Evolutionary conservation across 2,329 filamentous ascomycete species (phyloP).

Genomic region (Monilinia laxa): DNA sequence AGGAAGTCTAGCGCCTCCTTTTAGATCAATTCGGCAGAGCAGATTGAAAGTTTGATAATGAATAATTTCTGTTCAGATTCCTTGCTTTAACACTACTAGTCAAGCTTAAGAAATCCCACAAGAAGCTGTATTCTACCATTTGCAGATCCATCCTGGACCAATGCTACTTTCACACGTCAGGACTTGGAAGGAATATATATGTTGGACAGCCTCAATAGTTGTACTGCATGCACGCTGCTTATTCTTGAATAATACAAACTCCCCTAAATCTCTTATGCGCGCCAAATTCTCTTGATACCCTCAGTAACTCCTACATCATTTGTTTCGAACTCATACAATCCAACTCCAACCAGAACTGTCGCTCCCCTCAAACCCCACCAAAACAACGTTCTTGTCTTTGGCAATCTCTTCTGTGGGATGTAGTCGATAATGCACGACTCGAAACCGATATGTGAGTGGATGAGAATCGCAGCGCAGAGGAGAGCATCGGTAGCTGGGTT

Average conservation of each 20-base stretch:
- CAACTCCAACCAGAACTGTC: slow-evolving; percentile 79
- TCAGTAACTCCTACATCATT: slow-evolving; percentile 95
- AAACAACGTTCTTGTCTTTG: slow-evolving; percentile 63
- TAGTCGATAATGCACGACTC: slow-evolving; percentile 91
- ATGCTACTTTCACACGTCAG: slow-evolving; percentile 15
- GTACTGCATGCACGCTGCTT: slow-evolving; percentile 15
- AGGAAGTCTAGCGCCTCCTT: neutral
- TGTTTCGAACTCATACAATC: slow-evolving; percentile 98
- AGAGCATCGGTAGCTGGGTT: slow-evolving; percentile 87
- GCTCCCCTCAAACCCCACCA: slow-evolving; percentile 77
- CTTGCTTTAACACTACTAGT: neutral
- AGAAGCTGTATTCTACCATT: neutral
- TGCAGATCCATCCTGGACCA: neutral
- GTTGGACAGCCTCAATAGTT: slow-evolving; percentile 15
- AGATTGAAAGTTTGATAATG: neutral
- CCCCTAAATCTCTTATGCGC: slow-evolving; percentile 55
- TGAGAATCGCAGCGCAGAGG: slow-evolving; percentile 76
- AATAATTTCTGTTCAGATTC: neutral
- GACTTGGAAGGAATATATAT: neutral
- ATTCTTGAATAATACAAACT: slow-evolving; percentile 22
- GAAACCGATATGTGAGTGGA: slow-evolving; percentile 96
- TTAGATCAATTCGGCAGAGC: neutral
- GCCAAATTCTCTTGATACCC: slow-evolving; percentile 86
- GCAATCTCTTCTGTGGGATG: slow-evolving; percentile 70
- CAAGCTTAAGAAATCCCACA: neutral